These are phyloP conservation scores for Inga oerstediana DNA, from an alignment of 306 rosid genomes.

Conservation along the genomic window DNA sequence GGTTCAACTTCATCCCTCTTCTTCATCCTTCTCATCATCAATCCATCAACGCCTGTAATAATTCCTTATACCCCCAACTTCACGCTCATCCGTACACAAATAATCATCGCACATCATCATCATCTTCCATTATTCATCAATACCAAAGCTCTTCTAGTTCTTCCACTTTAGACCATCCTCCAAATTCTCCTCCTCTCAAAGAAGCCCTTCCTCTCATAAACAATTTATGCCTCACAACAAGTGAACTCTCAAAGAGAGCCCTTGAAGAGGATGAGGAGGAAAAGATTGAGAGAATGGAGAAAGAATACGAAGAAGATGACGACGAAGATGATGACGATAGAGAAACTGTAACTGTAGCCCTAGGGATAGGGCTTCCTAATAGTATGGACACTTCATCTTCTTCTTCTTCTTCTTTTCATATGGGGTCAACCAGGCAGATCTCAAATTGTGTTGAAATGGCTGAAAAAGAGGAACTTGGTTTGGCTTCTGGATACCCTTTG, in stretches of 20 bases:
- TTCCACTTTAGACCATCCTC: not conserved
- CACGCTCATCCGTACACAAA: not conserved
- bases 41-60: not conserved
- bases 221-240: slow-evolving; percentile 32
- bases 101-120: not conserved
- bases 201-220: slow-evolving; percentile 70
- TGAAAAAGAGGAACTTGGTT: slow-evolving; percentile 24
- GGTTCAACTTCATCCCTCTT: slow-evolving; percentile 49
- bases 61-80: slow-evolving; percentile 7
- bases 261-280: not conserved
- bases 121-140: slow-evolving; percentile 25
- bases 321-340: slow-evolving; percentile 20
- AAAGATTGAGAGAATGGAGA: slow-evolving; percentile 10
- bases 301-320: not conserved
- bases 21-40: slow-evolving; percentile 32
- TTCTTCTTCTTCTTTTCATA: slow-evolving; percentile 31
- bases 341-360: slow-evolving; percentile 43
- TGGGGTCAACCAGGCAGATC: slow-evolving; percentile 18
- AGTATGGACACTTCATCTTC: slow-evolving; percentile 28
- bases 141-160: slow-evolving; percentile 15
- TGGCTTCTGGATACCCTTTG: slow-evolving; percentile 35
- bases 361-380: slow-evolving; percentile 57
- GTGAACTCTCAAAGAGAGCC: slow-evolving; percentile 18
- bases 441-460: not conserved
- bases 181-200: slow-evolving; percentile 45